These are phyloP conservation scores for Ampelocalamus luodianensis DNA, from an alignment of 176 grass and related monocot genomes.

Conservation along the genomic window DNA sequence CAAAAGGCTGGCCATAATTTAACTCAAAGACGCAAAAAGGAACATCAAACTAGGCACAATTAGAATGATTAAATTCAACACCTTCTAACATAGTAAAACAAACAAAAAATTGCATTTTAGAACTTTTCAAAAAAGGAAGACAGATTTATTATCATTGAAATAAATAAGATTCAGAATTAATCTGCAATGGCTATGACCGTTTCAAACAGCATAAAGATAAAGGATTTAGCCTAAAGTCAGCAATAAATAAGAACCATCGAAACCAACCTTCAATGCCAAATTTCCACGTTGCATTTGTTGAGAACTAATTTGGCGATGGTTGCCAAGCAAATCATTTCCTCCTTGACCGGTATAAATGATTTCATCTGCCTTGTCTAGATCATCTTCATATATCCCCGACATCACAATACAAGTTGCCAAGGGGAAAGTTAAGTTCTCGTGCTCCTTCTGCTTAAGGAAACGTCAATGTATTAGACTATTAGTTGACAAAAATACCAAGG, in stretches of 20 bases:
- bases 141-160: background rate
- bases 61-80: background rate
- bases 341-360: constrained; percentile 93
- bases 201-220: background rate
- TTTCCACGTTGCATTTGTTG: constrained; percentile 86
- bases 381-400: constrained; percentile 94
- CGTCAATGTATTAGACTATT: constrained; percentile 2
- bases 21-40: background rate
- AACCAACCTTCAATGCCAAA: constrained; percentile 82
- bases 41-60: background rate
- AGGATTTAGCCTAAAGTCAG: background rate
- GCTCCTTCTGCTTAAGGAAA: constrained; percentile 53
- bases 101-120: background rate
- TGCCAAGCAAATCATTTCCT: constrained; percentile 91
- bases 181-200: constrained; percentile 1
- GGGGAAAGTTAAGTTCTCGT: constrained; percentile 71
- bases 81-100: background rate
- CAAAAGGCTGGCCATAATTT: background rate
- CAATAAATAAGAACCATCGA: constrained; percentile 6
- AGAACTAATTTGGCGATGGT: constrained; percentile 72
- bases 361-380: constrained; percentile 72
- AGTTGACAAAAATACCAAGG: background rate
- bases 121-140: background rate
- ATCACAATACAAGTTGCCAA: constrained; percentile 77
- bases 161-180: background rate